phyloP scores from a whole-genome alignment of 495 filamentous ascomycete species.

The Penicillium ucsense region DNA sequence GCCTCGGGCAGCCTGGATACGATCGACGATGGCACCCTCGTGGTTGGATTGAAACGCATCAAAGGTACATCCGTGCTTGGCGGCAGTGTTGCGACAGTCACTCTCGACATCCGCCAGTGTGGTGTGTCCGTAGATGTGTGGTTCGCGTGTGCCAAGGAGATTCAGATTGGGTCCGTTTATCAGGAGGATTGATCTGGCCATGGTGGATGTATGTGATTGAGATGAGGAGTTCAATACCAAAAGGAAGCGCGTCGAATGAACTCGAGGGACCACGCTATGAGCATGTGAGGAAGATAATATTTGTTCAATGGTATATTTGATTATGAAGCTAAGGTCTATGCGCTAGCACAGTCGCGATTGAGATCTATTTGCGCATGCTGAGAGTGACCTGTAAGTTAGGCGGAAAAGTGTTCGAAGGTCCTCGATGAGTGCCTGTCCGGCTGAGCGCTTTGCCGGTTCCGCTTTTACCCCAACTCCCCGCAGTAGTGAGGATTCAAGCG shows the following conservation, averaged over 20 bases:
- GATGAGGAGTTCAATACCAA: not conserved
- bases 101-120: conserved; percentile 50
- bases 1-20: conserved; percentile 45
- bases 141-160: conserved; percentile 64
- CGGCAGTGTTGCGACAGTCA: conserved; percentile 33
- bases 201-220: conserved; percentile 7
- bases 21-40: conserved; percentile 54
- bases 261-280: too few species aligned
- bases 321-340: conserved; percentile 5
- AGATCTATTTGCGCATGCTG: too few species aligned
- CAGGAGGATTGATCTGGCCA: conserved; percentile 52
- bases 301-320: not conserved
- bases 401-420: too few species aligned
- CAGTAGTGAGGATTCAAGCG: too few species aligned
- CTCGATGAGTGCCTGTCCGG: not conserved
- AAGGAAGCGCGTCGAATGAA: not conserved
- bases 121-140: conserved; percentile 56
- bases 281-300: not conserved
- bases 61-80: conserved; percentile 30
- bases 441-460: conserved; percentile 15
- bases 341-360: not conserved
- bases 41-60: conserved; percentile 55
- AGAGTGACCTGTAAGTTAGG: too few species aligned
- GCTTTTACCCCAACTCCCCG: too few species aligned
- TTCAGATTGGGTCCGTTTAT: conserved; percentile 78